Evolutionary conservation across 2,329 filamentous ascomycete genomes (phyloP).

Genomic region (Aaosphaeria arxii): DNA sequence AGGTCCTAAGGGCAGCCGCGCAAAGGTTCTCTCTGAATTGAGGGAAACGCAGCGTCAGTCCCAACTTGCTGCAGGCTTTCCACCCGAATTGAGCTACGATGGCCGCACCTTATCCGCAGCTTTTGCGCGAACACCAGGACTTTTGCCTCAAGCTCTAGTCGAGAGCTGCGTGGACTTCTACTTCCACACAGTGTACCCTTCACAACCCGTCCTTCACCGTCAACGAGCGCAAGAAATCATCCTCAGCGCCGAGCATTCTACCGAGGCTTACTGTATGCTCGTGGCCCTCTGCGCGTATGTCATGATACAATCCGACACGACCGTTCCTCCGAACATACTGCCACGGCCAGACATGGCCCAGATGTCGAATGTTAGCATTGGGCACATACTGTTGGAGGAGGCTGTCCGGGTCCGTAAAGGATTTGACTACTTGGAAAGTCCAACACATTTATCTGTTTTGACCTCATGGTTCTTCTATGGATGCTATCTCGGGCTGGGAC

Average conservation of each 20-base stretch:
- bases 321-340: constrained; percentile 42
- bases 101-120: constrained; percentile 41
- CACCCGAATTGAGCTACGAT: constrained; percentile 38
- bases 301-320: constrained; percentile 49
- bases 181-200: constrained; percentile 62
- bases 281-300: constrained; percentile 51
- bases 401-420: constrained; percentile 55
- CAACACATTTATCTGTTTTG: constrained; percentile 55
- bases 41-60: constrained; percentile 50
- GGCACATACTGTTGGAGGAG: constrained; percentile 58
- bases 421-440: constrained; percentile 58
- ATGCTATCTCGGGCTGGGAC: constrained; percentile 60
- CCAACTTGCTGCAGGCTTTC: constrained; percentile 42
- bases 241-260: constrained; percentile 48
- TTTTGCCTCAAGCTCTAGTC: constrained; percentile 51
- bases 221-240: constrained; percentile 52
- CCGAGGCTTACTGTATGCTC: constrained; percentile 59
- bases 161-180: constrained; percentile 58
- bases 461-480: constrained; percentile 62
- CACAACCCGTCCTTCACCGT: constrained; percentile 59
- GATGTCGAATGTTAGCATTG: constrained; percentile 45
- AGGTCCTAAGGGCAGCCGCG: constrained; percentile 61
- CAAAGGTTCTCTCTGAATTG: constrained; percentile 62
- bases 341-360: constrained; percentile 44
- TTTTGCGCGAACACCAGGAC: constrained; percentile 46